Percentiles rank a stretch among this genome's conserved stretches.
These are phyloP conservation scores for Botryobasidium botryosum DNA, from an alignment of 768 basidiomycete species.

Conservation along the genomic window DNA sequence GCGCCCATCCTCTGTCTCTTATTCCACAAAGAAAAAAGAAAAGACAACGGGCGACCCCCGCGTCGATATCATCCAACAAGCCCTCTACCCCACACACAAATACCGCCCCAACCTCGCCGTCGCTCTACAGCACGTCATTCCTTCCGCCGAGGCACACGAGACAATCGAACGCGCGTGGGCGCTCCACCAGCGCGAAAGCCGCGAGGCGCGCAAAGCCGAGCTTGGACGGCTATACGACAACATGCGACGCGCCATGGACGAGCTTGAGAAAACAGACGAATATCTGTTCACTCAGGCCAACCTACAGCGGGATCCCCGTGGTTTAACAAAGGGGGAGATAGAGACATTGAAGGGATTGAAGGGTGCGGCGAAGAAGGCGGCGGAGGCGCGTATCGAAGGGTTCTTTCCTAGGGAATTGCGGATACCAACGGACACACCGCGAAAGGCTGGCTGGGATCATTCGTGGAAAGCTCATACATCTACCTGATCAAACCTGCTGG, in stretches of 20 bases:
- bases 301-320: constrained; percentile 36
- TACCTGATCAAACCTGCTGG: background rate
- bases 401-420: constrained; percentile 78
- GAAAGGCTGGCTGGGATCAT: constrained; percentile 69
- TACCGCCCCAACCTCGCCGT: constrained; percentile 1
- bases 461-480: constrained; percentile 50
- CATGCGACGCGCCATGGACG: constrained; percentile 77
- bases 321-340: constrained; percentile 48
- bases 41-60: no score
- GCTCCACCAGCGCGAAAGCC: constrained; percentile 56
- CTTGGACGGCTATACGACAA: constrained; percentile 58
- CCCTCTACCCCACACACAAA: background rate
- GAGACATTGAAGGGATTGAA: constrained; percentile 44
- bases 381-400: constrained; percentile 39
- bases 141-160: constrained; percentile 75
- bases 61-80: no score
- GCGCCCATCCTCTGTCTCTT: no score
- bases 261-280: constrained; percentile 30
- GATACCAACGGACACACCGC: constrained; percentile 73
- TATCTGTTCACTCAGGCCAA: constrained; percentile 14
- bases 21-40: no score
- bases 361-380: constrained; percentile 45
- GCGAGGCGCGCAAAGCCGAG: constrained; percentile 52
- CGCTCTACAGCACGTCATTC: constrained; percentile 69
- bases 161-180: constrained; percentile 87